Evolutionary conservation across 495 filamentous ascomycete genomes (phyloP), one percentile per base, ranked within the genome.

Genomic region (Aspergillus bertholletiae): DNA sequence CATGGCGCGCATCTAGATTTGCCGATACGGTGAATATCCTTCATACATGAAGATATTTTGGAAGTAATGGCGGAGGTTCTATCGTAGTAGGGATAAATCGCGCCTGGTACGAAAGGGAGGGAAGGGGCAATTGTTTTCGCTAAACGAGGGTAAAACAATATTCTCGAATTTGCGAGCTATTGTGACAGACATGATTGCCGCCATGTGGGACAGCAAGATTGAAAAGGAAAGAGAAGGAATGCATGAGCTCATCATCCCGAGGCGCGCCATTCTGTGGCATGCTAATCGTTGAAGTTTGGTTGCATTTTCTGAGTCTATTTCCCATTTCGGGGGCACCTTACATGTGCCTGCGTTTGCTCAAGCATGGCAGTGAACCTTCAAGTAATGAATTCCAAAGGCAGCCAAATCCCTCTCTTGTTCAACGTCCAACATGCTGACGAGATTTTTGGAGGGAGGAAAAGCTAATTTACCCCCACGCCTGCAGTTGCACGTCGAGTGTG

Each of bases 1-100:
- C 53, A 61, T 59, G 28, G 24, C 56, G 45, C 49, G 43, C 63
- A 55, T 6, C 22, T 40, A 39, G 39, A 41, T 53, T 28, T 26
- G 4, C 21, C 6, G 28, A 1, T 21, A 32, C 3, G 18, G n/a
- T 20, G 18, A 20, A 20, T 6, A 3, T 22, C 17, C 11, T 22
- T 18, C 2, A 12, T 18, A 43, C 18, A 43, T 20, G 20, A 22
- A 22, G 39, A 20, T 22, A 3, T 22, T 37, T n/a, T 5, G 13
- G 34, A 28, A 37, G 28, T 17, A 26, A 47, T 30, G 17, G 24
- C 5, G 22, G 26, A 7, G 18, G 45, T 1, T 21, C 45, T 47
- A 47, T 30, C 7, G 12, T 18, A 47, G 24, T 13, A 43, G 49
- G n/a, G 34, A 27, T 24, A 17, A 18, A 32, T 32, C 3, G 7